Evolutionary conservation across 768 basidiomycete species (phyloP), one percentile per base, ranked within the genome.

Genomic region (Naganishia vishniacii): DNA sequence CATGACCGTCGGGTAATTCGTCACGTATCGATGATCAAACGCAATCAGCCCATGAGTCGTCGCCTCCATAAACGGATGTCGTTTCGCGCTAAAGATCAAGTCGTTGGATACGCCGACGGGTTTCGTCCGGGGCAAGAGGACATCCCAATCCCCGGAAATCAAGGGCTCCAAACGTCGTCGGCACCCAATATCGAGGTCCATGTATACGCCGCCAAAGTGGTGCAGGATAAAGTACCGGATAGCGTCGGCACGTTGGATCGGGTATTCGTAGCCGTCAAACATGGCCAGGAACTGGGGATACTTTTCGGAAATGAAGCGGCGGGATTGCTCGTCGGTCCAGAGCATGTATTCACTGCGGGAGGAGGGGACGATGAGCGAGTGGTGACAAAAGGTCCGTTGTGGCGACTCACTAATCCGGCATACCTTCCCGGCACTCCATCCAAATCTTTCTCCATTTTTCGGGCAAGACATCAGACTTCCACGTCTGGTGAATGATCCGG

Each of bases 1-100:
- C 95, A 99, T 99, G 81, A 99, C 95, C 28, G 95, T 99, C 32
- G 95, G 95, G 71, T 99, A 99, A 78, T 98, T 95, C 74, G 93
- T 84, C 60, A 95, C 77, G 86, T 90, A 99, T 59, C 85, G 84
- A 76, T 94, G 90, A 79, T 98, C 90, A 75, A 94, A 99, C 23
- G 86, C 86, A 71, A 85, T 82, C 65, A 97, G 84, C 75, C 88
- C 90, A 79, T 93, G 88, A 68, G 97, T 93, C 53, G 90, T 89
- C 78, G 93, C 89, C 41, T 87, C 86, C 80, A 98, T 82, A 80
- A 99, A 89, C 0, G 91, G 88, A 68, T 92, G 90, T 0, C 81
- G 80, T 72, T 87, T 86, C 77, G 88, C 85, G 20, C 91, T 81
- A 67, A 97, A 89, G 81, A 99, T 94, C 75, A 99, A 84, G 79